Conservation (phyloP, 2,329 filamentous ascomycete species). For the Clathrospora elynae region DNA sequence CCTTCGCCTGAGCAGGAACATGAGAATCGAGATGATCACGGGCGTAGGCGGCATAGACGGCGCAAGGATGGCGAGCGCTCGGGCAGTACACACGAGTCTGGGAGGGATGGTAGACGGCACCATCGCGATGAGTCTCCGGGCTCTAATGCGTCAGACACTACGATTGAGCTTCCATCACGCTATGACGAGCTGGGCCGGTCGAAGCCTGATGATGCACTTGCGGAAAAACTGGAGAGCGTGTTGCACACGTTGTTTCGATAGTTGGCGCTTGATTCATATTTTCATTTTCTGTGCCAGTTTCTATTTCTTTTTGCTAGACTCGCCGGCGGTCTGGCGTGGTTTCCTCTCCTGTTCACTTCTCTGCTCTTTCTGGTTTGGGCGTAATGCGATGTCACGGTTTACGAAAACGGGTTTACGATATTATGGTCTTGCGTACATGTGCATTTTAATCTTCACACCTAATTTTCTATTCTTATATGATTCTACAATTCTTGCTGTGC, state of each 20-base stretch:
- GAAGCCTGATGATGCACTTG: slow-evolving; percentile 41
- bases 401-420: slow-evolving; percentile 5
- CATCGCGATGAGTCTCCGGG: slow-evolving; percentile 32
- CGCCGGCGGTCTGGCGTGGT: neutral
- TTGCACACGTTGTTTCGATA: slow-evolving; percentile 38
- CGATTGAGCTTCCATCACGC: slow-evolving; percentile 45
- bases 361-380: neutral
- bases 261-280: slow-evolving; percentile 7
- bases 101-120: slow-evolving; percentile 23
- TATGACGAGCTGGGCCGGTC: slow-evolving; percentile 43
- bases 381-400: neutral
- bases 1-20: slow-evolving; percentile 17
- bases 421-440: too few relatives aligned
- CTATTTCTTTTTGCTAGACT: neutral
- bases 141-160: slow-evolving; percentile 39
- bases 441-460: neutral
- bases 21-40: slow-evolving; percentile 7
- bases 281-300: slow-evolving; percentile 4
- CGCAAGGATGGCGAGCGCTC: slow-evolving; percentile 24
- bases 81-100: slow-evolving; percentile 23
- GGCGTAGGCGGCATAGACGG: slow-evolving; percentile 13
- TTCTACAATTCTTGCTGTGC: neutral
- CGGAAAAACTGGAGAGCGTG: slow-evolving; percentile 43
- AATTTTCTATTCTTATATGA: slow-evolving; percentile 1
- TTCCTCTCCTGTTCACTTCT: slow-evolving; percentile 1